A percentile compares a stretch with the other conserved stretches of the same genome.
These are phyloP conservation scores for Fusarium pseudonygamai DNA, from an alignment of 2,329 filamentous ascomycete species.

Conservation along the genomic window DNA sequence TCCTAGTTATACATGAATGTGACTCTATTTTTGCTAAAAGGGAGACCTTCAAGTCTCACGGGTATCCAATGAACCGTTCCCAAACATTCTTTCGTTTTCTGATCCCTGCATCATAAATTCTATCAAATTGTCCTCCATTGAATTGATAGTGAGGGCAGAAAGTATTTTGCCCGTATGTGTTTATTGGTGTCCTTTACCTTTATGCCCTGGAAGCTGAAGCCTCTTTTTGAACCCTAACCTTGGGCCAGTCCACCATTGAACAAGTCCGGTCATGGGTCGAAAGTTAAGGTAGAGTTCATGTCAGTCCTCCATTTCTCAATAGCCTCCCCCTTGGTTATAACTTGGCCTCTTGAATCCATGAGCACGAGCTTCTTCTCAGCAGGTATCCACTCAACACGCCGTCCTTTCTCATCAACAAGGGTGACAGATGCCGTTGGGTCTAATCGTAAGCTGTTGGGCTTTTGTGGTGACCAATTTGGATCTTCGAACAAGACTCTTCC, in stretches of 20 bases:
- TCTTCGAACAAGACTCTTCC: constrained; percentile 57
- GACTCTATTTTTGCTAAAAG: neutral
- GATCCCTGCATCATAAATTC: neutral
- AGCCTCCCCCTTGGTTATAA: neutral
- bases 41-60: neutral
- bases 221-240: no score
- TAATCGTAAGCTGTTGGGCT: constrained; percentile 15
- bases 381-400: constrained; percentile 36
- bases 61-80: constrained; percentile 6
- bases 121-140: neutral
- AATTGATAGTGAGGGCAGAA: no score
- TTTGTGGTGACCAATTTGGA: constrained; percentile 50
- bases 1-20: neutral
- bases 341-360: constrained; percentile 19
- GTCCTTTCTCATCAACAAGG: constrained; percentile 37
- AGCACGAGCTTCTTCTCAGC: constrained; percentile 34
- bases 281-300: neutral
- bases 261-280: neutral
- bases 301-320: constrained; percentile 13
- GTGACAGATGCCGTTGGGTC: constrained; percentile 29
- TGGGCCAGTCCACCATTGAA: neutral
- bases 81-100: neutral
- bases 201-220: no score
- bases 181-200: no score
- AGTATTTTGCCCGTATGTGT: no score